Evolutionary conservation across 345 rosid genomes (phyloP).

Genomic region (Schrenkiella parvula): DNA sequence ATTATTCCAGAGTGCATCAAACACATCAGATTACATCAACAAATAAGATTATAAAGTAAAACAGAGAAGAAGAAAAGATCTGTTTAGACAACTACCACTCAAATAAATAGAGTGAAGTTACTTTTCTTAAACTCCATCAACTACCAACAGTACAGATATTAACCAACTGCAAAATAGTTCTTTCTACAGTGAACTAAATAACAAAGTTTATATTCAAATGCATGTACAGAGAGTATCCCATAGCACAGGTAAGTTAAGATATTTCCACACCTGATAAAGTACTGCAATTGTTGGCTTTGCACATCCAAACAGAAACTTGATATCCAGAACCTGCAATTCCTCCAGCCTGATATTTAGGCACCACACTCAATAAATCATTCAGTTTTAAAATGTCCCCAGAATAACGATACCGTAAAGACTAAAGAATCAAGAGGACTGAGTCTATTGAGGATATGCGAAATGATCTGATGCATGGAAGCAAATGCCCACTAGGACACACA

Average conservation of each 20-base stretch:
- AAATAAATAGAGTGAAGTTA: background rate
- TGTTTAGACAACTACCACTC: background rate
- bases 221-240: background rate
- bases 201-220: background rate
- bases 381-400: background rate
- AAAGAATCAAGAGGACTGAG: background rate
- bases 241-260: background rate
- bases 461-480: conserved; percentile 10
- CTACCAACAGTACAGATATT: background rate
- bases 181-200: background rate
- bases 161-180: background rate
- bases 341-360: conserved; percentile 63
- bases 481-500: background rate
- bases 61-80: background rate
- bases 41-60: background rate
- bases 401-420: background rate
- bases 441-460: background rate
- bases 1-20: background rate
- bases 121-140: conserved; percentile 4
- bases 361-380: conserved; percentile 5
- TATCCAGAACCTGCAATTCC: conserved; percentile 97
- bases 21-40: background rate
- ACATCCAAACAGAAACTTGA: conserved; percentile 94
- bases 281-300: conserved; percentile 94
- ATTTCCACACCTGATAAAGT: conserved; percentile 68